Evolutionary conservation across 2,329 filamentous ascomycete species (phyloP), one percentile per base, ranked within the genome.

Genomic region (Teratosphaeria viscida): DNA sequence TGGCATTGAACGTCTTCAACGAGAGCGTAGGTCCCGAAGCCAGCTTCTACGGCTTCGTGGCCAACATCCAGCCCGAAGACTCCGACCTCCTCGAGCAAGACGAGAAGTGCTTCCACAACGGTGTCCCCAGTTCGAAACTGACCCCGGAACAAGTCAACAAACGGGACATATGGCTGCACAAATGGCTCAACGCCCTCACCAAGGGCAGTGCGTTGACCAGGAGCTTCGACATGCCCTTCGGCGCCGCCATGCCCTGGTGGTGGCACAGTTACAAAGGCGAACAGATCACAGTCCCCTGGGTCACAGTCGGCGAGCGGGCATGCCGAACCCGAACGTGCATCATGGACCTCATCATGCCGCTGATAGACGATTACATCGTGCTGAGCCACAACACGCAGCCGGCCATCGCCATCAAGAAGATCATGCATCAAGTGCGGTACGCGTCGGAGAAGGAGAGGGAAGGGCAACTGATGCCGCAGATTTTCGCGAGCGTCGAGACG

Each of bases 341-440:
- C n/a, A 63, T 63, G 62, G 54, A 62, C 5, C 49, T 57, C 37
- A 57, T 63, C 16, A 63, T 63, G 62, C 56, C 56, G 19, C 37
- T 63, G 19, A 12, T 63, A 19, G 62, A 63, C 29, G 59, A 64
- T 16, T 64, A 62, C 37, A 56, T 64, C 8, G 56, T 64, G 16
- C 59, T 62, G 62, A 62, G 62, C 57, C 59, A 61, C 53, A 55
- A 62, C 19, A 61, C 61, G 1, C 53, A 56, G 34, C 57, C 61
- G 19, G 43, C 56, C 1, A 55, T 49, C 3, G 59, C 59, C 1
- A 59, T 56, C 12, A 47, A 39, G 23, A 53, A 53, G 12, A 56
- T 61, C 8, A 35, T 29, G n/a, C 47, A 14, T 19, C 60, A 61
- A 32, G 62, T 54, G 23, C 52, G 52, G n/a, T 62, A 61, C 55